These are phyloP conservation scores for Penicillium palitans DNA, from an alignment of 2,329 filamentous ascomycete species.

Conservation along the genomic window DNA sequence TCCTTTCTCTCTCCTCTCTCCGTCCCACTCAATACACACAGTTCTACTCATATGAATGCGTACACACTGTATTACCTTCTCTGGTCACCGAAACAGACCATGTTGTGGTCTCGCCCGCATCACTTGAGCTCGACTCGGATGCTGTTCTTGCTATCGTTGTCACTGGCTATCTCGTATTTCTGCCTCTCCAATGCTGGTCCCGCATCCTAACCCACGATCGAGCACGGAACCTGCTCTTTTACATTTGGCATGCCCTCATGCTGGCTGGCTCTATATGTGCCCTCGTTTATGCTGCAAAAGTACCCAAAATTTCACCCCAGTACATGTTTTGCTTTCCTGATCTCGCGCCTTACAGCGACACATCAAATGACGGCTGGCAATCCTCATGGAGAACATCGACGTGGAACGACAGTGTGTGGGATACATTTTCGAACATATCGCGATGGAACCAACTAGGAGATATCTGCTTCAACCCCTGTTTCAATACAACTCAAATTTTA, in stretches of 20 bases:
- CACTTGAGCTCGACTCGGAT: constrained; percentile 35
- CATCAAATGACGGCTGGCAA: constrained; percentile 32
- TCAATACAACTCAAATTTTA: constrained; percentile 31
- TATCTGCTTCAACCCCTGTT: constrained; percentile 38
- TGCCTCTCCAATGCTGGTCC: constrained; percentile 38
- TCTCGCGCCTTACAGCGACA: constrained; percentile 22
- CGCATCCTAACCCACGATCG: constrained; percentile 29
- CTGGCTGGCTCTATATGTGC: constrained; percentile 33
- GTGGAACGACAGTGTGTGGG: constrained; percentile 36
- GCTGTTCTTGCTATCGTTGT: constrained; percentile 37
- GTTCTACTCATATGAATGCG: too few species aligned
- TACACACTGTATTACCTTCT: too few species aligned
- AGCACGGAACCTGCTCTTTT: constrained; percentile 30
- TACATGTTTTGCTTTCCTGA: constrained; percentile 37
- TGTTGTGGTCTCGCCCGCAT: constrained; percentile 29
- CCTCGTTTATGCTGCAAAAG: constrained; percentile 26
- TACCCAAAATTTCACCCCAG: constrained; percentile 22
- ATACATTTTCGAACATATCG: constrained; percentile 26
- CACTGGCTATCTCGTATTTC: constrained; percentile 37
- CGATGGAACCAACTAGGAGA: constrained; percentile 24
- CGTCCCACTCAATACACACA: too few species aligned
- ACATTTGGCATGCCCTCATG: constrained; percentile 35
- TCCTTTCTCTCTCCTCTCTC: too few species aligned
- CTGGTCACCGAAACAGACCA: constrained; percentile 23
- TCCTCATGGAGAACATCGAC: constrained; percentile 24